Evolutionary conservation across 2,329 filamentous ascomycete species (phyloP).

Genomic region (Beauveria pseudobassiana): DNA sequence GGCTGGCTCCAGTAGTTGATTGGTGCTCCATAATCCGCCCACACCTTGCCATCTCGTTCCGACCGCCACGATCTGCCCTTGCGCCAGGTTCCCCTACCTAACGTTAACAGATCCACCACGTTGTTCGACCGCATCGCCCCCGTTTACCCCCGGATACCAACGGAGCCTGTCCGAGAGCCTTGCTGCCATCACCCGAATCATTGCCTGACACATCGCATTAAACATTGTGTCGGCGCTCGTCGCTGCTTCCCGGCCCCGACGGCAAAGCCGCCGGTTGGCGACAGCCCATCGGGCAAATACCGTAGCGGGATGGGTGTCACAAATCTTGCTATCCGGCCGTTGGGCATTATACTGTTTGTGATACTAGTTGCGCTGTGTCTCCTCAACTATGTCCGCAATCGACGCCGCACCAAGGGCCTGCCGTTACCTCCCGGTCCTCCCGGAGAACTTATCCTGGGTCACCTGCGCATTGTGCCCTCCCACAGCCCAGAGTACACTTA

Average conservation of each 20-base stretch:
- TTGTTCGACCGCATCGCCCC: background rate
- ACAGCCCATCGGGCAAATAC: background rate
- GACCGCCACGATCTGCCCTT: background rate
- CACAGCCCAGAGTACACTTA: slow-evolving; percentile 25
- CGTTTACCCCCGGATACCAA: background rate
- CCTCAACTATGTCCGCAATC: background rate
- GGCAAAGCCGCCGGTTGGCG: background rate
- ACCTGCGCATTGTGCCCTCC: slow-evolving; percentile 33
- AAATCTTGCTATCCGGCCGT: background rate
- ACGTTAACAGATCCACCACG: background rate
- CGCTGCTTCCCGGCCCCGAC: background rate
- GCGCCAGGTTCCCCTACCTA: background rate
- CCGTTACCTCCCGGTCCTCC: slow-evolving; percentile 27
- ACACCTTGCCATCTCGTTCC: background rate
- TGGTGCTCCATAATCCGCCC: background rate
- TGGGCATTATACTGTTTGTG: background rate
- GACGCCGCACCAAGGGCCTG: slow-evolving; percentile 4
- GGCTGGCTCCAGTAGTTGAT: background rate
- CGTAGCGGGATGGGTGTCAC: background rate
- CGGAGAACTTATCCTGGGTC: slow-evolving; percentile 34
- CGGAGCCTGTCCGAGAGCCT: background rate
- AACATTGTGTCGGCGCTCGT: background rate
- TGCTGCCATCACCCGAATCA: background rate
- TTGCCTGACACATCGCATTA: background rate
- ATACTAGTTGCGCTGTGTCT: slow-evolving; percentile 10